Evolutionary conservation across 2,329 filamentous ascomycete genomes (phyloP), one percentile per base, ranked within the genome.

Genomic region (Fusarium multiceps): DNA sequence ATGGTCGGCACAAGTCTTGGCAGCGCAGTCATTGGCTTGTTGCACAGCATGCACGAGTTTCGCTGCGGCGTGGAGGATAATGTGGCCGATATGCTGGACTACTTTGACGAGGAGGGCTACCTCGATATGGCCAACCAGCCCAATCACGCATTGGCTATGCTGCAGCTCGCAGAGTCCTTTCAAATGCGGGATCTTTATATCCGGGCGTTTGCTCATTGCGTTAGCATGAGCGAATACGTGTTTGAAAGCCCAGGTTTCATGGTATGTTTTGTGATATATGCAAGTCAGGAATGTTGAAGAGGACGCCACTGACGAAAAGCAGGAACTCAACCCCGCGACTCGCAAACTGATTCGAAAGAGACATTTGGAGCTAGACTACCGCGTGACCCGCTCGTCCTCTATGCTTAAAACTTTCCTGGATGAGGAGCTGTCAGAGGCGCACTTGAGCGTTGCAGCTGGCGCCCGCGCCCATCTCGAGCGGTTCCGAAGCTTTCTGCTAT

Each of bases 201-300:
- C 13, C 87, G 92, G 73, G 89, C 92, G 0, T 93, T 94, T 78
- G 85, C 87, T 16, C 93, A 96, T 74, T 93, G 92, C 75, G 90
- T 91, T 37, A 93, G 92, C 45, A 94, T 95, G 92, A 87, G 86
- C 63, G 87, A 91, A 21, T 82, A 82, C 27, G 66, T 94, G 7
- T 81, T 83, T 42, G 74, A 80, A 8, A 87, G 85, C 69, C 77
- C 84, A 2, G 91, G 92, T 66, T 92, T 89, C 65, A 81, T 86
- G 77, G 89, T 90, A 81, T 72, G 86, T 80, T 18, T 34, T 65
- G 81, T 86, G 77, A 89, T 90, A 81, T 72, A 86, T 80, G 13
- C 27, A 54, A 54, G 27, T 27, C 18, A 30, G 50, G 59, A 43
- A 54, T 46, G 43, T 64, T 55, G 32, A 28, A 30, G 51, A 25